These are phyloP conservation scores for Penicillium sp. DNA, from an alignment of 2,329 filamentous ascomycete species.

Conservation along the genomic window DNA sequence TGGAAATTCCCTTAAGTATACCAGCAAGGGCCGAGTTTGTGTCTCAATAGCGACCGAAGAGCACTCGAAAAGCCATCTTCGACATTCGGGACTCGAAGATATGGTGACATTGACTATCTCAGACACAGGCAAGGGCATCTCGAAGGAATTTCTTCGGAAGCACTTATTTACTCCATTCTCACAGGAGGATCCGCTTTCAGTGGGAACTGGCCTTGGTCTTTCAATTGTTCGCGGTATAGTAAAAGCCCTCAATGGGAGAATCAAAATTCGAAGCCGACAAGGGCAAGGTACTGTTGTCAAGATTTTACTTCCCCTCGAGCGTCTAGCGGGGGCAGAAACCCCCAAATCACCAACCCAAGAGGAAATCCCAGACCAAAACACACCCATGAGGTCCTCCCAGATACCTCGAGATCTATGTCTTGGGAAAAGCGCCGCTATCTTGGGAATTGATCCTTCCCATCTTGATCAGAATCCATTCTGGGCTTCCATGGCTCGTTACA, in stretches of 20 bases:
- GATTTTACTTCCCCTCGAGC: slow-evolving; percentile 2
- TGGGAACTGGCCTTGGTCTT: slow-evolving; percentile 62
- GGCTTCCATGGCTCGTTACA: slow-evolving; percentile 25
- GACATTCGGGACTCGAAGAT: slow-evolving; percentile 7
- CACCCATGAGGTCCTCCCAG: not conserved
- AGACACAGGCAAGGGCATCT: slow-evolving; percentile 64
- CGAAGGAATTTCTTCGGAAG: slow-evolving; percentile 57
- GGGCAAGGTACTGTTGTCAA: slow-evolving; percentile 11
- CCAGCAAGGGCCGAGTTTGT: slow-evolving; percentile 24
- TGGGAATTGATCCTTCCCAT: not conserved
- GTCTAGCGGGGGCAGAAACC: slow-evolving; percentile 2
- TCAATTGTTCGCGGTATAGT: slow-evolving; percentile 53
- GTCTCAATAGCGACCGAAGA: slow-evolving; percentile 12
- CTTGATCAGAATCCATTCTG: slow-evolving; percentile 16
- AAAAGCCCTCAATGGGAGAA: slow-evolving; percentile 7
- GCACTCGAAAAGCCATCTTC: slow-evolving; percentile 10
- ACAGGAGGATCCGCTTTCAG: slow-evolving; percentile 58
- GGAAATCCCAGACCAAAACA: not conserved
- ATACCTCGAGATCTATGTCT: not conserved
- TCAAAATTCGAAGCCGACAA: slow-evolving; percentile 7
- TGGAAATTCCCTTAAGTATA: slow-evolving; percentile 36
- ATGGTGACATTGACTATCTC: slow-evolving; percentile 45
- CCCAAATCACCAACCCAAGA: not conserved
- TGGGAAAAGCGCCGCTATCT: slow-evolving; percentile 3
- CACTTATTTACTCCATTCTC: slow-evolving; percentile 60